phyloP scores from a whole-genome alignment of 148 eudicot genomes.

The Limonium bicolor region DNA sequence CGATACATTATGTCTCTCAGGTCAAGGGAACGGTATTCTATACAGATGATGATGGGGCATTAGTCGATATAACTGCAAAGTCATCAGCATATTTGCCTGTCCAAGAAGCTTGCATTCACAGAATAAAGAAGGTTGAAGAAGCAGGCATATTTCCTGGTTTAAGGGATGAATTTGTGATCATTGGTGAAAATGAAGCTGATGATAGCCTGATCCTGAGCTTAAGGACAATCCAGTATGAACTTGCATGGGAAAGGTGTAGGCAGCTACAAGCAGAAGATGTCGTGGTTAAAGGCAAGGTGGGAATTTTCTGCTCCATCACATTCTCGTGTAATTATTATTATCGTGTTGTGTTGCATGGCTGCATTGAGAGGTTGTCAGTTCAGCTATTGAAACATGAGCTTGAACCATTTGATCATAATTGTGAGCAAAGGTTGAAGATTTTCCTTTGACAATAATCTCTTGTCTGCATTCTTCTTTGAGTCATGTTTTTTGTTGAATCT shows the following conservation, averaged over 20 bases:
- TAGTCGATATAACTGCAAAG: conserved; percentile 76
- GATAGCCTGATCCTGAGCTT: conserved; percentile 79
- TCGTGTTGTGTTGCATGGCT: background rate
- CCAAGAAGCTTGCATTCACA: conserved; percentile 62
- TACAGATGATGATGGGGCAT: conserved; percentile 62
- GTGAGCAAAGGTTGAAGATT: background rate
- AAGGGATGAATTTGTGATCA: conserved; percentile 57
- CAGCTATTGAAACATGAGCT: background rate
- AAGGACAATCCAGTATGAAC: conserved; percentile 50
- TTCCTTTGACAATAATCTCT: background rate
- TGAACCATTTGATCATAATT: background rate
- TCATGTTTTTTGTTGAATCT: too few species aligned
- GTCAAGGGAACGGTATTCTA: conserved; percentile 68
- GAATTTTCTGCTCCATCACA: conserved; percentile 6
- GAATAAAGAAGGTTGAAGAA: conserved; percentile 52
- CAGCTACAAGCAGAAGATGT: conserved; percentile 95
- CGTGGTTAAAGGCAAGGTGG: conserved; percentile 75
- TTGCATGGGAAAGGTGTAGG: conserved; percentile 97
- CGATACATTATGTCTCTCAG: conserved; percentile 20
- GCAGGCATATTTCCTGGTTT: conserved; percentile 81
- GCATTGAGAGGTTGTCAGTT: too few species aligned
- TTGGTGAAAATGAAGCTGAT: conserved; percentile 70
- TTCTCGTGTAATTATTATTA: background rate
- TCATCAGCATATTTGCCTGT: conserved; percentile 86
- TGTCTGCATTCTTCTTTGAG: too few species aligned